Base-by-base conservation (phyloP, 192 early-diverging fungal genomes). In the Chytriomyces sp. region DNA sequence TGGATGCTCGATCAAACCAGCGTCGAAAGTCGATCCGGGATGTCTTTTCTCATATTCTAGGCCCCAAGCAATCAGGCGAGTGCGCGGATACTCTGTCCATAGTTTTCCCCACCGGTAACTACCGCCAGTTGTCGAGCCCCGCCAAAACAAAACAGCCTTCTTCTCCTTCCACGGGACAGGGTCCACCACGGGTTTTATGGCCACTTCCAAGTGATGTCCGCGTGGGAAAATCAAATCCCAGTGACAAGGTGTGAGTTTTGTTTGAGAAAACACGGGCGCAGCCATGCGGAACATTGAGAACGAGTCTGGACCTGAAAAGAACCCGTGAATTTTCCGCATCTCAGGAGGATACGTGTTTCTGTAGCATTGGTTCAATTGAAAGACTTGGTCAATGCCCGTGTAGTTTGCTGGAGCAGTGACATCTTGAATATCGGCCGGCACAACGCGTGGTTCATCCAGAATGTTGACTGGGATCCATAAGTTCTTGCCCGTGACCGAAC, bases 71-170 rank as follows among this genome's bases (percentile, higher is more conserved):
- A 72, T 45, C 18, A 72, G 20, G 16, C 69, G 69, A 18, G 43
- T 6, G 9, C 69, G 48, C 10, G 20, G 50, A 60, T 26, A 72
- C 6, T 60, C 50, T 18, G 23, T 20, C 69, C 69, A 72, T 10
- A 4, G 47, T 26, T 16, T n/a, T 20, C 16, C 20, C 53, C 20
- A n/a, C 16, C 53, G 13, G 16, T 45, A 66, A 61, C 47, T 64
- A 50, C 73, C 73, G 44, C 73, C 49, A 20, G 62, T 65, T 46
- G 61, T 49, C 6, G 73, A 28, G 24, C 73, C 73, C 11, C 73
- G 11, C 73, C 73, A 75, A 66, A 75, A 75, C 63, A 66, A 26
- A 1, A 75, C 73, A 24, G 53, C 48, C 63, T 16, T 50, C 49
- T 75, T 75, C 9, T 75, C 61, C 45, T 63, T n/a, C 57, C 57